Percentiles rank a stretch among this genome's conserved stretches.
These are phyloP conservation scores for Linnemannia elongata DNA, from an alignment of 192 early-diverging fungal genomes.

Conservation along the genomic window DNA sequence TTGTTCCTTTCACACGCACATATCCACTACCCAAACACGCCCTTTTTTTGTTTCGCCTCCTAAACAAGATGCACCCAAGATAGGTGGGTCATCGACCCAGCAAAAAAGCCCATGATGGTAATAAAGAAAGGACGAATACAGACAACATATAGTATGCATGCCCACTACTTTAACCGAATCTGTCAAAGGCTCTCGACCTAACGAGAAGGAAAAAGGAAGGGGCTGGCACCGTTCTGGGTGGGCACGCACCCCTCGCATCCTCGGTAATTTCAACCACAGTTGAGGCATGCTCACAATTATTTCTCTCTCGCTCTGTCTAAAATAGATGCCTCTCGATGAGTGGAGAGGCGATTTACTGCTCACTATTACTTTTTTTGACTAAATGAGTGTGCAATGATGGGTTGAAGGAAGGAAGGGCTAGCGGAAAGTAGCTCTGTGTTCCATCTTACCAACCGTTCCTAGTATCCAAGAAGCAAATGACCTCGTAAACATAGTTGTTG, in stretches of 20 bases:
- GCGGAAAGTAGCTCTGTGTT: no score
- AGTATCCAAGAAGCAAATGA: neutral
- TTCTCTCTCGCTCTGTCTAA: no score
- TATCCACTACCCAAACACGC: neutral
- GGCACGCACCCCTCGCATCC: constrained; percentile 1
- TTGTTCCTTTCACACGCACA: neutral
- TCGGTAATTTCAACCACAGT: neutral
- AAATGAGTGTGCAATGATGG: no score
- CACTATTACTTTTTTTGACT: no score
- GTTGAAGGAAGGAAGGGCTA: no score
- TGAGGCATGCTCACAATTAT: no score
- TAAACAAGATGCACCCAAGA: neutral
- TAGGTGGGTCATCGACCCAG: neutral
- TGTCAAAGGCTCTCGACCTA: neutral
- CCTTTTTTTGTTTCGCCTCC: neutral
- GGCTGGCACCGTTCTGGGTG: neutral
- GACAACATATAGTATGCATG: neutral
- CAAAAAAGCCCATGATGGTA: neutral
- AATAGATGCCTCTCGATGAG: no score
- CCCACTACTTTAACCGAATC: neutral
- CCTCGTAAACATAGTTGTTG: no score
- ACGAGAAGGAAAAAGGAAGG: no score
- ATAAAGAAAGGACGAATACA: neutral
- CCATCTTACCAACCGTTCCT: neutral
- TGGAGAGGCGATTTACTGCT: no score